phyloP scores from a whole-genome alignment of 1,284 basidiomycete genomes.

The Crucibulum parvulum region DNA sequence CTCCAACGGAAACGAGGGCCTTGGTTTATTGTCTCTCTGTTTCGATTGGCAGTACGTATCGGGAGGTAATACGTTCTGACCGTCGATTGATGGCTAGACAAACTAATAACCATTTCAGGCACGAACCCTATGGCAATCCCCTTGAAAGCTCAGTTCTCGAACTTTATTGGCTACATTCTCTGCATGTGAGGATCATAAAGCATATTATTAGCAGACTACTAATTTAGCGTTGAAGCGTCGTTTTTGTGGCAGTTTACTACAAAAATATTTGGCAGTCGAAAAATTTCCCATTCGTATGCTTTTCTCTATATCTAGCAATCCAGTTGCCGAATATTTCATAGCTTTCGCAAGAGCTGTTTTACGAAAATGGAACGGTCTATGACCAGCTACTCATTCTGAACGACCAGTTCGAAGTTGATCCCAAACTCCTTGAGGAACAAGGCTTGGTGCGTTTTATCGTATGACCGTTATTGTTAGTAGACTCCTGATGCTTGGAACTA shows the following conservation, averaged over 20 bases:
- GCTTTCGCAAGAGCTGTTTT: constrained; percentile 59
- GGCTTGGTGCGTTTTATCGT: constrained; percentile 37
- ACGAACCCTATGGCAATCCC: constrained; percentile 52
- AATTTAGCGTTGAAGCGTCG: constrained; percentile 33
- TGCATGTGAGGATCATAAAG: constrained; percentile 45
- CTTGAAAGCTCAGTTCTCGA: constrained; percentile 49
- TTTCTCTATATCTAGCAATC: neutral
- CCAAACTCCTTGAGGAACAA: constrained; percentile 46
- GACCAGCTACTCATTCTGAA: constrained; percentile 55
- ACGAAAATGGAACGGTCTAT: constrained; percentile 54
- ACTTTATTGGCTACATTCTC: constrained; percentile 48
- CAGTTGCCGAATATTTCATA: constrained; percentile 1
- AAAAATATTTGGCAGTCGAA: constrained; percentile 55
- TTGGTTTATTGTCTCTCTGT: constrained; percentile 44
- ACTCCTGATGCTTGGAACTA: constrained; percentile 1
- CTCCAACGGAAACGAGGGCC: constrained; percentile 61
- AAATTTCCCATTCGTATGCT: constrained; percentile 54
- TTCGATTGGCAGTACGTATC: constrained; percentile 68
- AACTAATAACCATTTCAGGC: constrained; percentile 13
- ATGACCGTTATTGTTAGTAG: constrained; percentile 10
- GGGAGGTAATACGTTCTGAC: constrained; percentile 34
- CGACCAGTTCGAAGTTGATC: constrained; percentile 54
- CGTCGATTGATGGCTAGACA: constrained; percentile 24
- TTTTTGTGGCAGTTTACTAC: constrained; percentile 49
- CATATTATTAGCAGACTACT: neutral